Conservation (phyloP, 352 stramenopile genomes). For the Halophytophthora polymorphica region DNA sequence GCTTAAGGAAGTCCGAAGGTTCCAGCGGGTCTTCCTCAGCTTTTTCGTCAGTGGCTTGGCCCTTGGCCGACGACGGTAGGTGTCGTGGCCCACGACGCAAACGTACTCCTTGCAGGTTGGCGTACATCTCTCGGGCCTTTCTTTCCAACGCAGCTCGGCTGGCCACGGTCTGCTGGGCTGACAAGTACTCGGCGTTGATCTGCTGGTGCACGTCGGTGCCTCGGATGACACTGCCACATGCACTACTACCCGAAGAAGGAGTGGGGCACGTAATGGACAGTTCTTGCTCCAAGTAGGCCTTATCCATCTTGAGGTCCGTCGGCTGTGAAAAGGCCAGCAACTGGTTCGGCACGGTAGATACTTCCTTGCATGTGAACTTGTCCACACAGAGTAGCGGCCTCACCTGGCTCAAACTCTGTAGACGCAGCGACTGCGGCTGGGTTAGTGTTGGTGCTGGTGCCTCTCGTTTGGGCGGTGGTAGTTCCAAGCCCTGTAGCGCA, state of each 20-base stretch:
- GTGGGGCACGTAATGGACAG: conserved; percentile 40
- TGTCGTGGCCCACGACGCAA: conserved; percentile 2
- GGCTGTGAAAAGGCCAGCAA: conserved; percentile 34
- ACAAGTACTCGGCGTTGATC: conserved; percentile 31
- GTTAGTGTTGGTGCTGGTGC: conserved; percentile 3
- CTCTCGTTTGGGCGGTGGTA: conserved; percentile 3
- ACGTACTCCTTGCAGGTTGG: conserved; percentile 33
- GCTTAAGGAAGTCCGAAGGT: conserved; percentile 52
- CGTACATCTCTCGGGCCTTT: conserved; percentile 57
- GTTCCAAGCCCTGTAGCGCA: conserved; percentile 1
- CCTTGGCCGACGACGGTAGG: background rate
- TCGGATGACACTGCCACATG: conserved; percentile 5
- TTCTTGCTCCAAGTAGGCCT: conserved; percentile 55
- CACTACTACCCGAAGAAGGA: conserved; percentile 7
- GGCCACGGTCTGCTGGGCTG: conserved; percentile 35
- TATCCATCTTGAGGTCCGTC: conserved; percentile 54
- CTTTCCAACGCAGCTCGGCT: conserved; percentile 42
- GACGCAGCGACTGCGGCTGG: conserved; percentile 24
- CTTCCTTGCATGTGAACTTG: conserved; percentile 25
- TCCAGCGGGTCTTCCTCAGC: conserved; percentile 19
- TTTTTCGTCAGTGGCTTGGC: conserved; percentile 5
- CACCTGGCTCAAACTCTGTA: conserved; percentile 54
- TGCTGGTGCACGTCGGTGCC: conserved; percentile 38
- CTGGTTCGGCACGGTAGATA: conserved; percentile 2
- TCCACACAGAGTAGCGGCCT: conserved; percentile 32